phyloP scores from a whole-genome alignment of 1,284 basidiomycete genomes.

The Ustilago sp. region DNA sequence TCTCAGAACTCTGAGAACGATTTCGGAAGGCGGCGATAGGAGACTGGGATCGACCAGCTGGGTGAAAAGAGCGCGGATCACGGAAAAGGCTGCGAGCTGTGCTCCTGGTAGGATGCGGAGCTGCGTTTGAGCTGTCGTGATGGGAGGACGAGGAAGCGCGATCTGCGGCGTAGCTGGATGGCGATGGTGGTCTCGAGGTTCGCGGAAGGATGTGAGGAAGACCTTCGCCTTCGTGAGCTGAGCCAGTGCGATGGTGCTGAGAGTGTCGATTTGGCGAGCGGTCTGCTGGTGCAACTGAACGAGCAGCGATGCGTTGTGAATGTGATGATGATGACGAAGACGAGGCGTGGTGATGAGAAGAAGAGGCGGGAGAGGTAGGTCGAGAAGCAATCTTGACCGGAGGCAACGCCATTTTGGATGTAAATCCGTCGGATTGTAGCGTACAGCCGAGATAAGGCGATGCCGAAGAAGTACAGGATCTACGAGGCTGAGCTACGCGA shows the following conservation, averaged over 20 bases:
- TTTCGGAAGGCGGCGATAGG: slow-evolving; percentile 45
- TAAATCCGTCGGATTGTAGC: background rate
- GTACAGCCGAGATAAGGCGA: slow-evolving; percentile 16
- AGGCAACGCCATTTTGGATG: slow-evolving; percentile 27
- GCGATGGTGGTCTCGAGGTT: slow-evolving; percentile 34
- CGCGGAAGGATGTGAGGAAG: slow-evolving; percentile 31
- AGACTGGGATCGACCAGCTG: slow-evolving; percentile 46
- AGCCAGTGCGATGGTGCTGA: slow-evolving; percentile 31
- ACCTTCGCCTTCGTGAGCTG: slow-evolving; percentile 28
- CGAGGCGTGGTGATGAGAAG: slow-evolving; percentile 21
- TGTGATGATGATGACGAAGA: slow-evolving; percentile 30
- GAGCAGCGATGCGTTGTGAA: slow-evolving; percentile 40
- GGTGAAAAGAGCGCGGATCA: slow-evolving; percentile 43
- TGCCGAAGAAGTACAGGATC: slow-evolving; percentile 18
- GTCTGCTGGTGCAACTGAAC: slow-evolving; percentile 38
- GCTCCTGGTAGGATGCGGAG: slow-evolving; percentile 27
- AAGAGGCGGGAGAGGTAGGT: slow-evolving; percentile 35
- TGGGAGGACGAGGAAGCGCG: slow-evolving; percentile 30
- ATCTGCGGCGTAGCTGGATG: slow-evolving; percentile 30
- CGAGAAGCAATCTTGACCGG: slow-evolving; percentile 47
- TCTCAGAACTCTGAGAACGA: slow-evolving; percentile 46
- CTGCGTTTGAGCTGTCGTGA: slow-evolving; percentile 20
- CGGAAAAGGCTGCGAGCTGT: slow-evolving; percentile 51
- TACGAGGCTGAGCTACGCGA: slow-evolving; percentile 11
- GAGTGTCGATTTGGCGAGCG: slow-evolving; percentile 42